Evolutionary conservation across 2,329 filamentous ascomycete genomes (phyloP).

Genomic region (Apiospora aurea): DNA sequence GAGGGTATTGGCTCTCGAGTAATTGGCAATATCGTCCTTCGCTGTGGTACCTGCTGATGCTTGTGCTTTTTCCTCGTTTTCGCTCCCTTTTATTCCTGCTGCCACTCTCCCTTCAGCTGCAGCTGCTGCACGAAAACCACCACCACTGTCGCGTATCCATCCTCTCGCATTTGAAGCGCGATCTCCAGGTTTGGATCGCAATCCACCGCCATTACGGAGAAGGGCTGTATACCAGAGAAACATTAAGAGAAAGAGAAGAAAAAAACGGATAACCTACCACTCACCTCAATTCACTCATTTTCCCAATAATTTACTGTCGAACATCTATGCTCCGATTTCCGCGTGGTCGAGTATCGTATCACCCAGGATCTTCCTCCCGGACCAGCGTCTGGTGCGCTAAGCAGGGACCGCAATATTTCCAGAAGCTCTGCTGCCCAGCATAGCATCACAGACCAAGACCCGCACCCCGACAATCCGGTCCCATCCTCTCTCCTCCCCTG

Average conservation of each 20-base stretch:
- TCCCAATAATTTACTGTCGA: constrained; percentile 1
- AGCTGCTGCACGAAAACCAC: constrained; percentile 10
- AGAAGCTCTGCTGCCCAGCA: constrained; percentile 41
- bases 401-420: constrained; percentile 43
- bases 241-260: background rate
- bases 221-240: background rate
- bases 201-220: background rate
- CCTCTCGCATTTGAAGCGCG: constrained; percentile 11
- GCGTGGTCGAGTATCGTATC: constrained; percentile 14
- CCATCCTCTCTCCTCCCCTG: constrained; percentile 41
- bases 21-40: constrained; percentile 18
- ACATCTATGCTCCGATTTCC: constrained; percentile 22
- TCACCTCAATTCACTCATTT: constrained; percentile 15
- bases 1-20: constrained; percentile 5
- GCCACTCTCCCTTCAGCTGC: constrained; percentile 18
- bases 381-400: constrained; percentile 43
- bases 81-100: constrained; percentile 7
- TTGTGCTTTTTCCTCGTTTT: constrained; percentile 15
- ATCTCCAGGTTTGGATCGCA: background rate
- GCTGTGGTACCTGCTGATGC: constrained; percentile 9
- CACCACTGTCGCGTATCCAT: constrained; percentile 16
- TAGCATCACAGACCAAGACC: constrained; percentile 42
- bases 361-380: constrained; percentile 31
- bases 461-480: constrained; percentile 44
- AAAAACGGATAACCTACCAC: background rate